These are phyloP conservation scores for Umbelopsis ramanniana DNA, from an alignment of 192 early-diverging fungal species.

Conservation along the genomic window DNA sequence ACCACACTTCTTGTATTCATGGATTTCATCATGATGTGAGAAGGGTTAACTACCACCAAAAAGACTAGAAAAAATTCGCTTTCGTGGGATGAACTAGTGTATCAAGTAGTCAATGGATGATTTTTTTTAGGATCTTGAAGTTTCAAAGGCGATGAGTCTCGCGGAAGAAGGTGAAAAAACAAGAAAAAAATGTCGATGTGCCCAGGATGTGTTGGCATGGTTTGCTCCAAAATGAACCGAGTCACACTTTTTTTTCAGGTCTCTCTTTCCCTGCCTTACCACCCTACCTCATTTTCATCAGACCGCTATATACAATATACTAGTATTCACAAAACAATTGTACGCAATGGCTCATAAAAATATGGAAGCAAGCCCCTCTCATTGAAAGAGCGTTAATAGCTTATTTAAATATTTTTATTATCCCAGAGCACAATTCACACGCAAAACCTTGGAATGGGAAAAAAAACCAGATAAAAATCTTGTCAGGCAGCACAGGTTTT, in stretches of 20 bases:
- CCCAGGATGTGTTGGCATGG: not conserved
- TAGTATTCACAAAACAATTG: too few relatives aligned
- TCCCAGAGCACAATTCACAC: not conserved
- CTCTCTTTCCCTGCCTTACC: too few relatives aligned
- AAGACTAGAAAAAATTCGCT: not conserved
- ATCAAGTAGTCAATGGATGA: not conserved
- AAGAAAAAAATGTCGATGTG: constrained; percentile 5
- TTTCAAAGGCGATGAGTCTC: constrained; percentile 1
- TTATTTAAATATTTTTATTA: too few relatives aligned
- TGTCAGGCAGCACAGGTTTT: not conserved
- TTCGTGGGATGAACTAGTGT: not conserved
- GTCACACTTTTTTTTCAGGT: not conserved
- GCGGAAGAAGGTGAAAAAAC: not conserved
- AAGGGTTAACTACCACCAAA: not conserved
- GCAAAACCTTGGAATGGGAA: not conserved
- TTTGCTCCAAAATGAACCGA: not conserved
- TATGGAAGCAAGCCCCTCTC: too few relatives aligned
- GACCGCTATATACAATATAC: too few relatives aligned
- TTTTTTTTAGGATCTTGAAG: not conserved
- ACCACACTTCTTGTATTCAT: constrained; percentile 21
- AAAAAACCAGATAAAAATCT: not conserved
- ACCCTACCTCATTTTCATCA: too few relatives aligned
- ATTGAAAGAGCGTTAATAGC: too few relatives aligned
- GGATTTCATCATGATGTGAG: constrained; percentile 20
- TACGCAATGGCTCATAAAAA: too few relatives aligned